Conservation (phyloP, 352 stramenopile species). For the Phytophthora uliginosa region DNA sequence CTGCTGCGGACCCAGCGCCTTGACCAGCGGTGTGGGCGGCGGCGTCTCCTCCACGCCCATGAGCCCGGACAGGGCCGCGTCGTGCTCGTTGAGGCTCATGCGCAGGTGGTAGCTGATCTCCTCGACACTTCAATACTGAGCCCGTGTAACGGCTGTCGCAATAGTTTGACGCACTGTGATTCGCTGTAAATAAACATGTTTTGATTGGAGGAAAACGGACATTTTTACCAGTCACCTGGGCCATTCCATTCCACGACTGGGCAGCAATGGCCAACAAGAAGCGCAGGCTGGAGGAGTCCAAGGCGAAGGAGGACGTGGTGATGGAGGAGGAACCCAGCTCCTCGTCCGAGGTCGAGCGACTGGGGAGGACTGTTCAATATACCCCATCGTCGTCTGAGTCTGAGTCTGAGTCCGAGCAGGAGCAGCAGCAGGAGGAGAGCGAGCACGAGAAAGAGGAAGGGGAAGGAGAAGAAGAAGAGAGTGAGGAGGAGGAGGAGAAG, state of each 20-base stretch:
- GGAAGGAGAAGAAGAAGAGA: neutral
- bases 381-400: neutral
- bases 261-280: slow-evolving; percentile 37
- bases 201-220: neutral
- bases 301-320: neutral
- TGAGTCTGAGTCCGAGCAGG: neutral
- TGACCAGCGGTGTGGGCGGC: slow-evolving; percentile 45
- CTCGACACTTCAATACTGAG: neutral
- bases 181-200: neutral
- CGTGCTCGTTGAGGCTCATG: slow-evolving; percentile 49
- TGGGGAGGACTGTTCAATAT: neutral
- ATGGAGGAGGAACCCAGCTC: slow-evolving; percentile 10
- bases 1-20: slow-evolving; percentile 41
- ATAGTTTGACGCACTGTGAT: neutral
- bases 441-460: neutral
- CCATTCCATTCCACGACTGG: neutral
- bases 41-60: slow-evolving; percentile 45
- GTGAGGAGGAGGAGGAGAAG: no score
- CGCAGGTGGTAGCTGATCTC: neutral
- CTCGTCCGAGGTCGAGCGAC: neutral
- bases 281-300: slow-evolving; percentile 41
- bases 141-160: neutral
- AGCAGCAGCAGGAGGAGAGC: neutral
- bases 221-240: neutral
- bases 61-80: slow-evolving; percentile 34